Evolutionary conservation across 2,329 filamentous ascomycete genomes (phyloP).

Genomic region (Penicillium nordicum): DNA sequence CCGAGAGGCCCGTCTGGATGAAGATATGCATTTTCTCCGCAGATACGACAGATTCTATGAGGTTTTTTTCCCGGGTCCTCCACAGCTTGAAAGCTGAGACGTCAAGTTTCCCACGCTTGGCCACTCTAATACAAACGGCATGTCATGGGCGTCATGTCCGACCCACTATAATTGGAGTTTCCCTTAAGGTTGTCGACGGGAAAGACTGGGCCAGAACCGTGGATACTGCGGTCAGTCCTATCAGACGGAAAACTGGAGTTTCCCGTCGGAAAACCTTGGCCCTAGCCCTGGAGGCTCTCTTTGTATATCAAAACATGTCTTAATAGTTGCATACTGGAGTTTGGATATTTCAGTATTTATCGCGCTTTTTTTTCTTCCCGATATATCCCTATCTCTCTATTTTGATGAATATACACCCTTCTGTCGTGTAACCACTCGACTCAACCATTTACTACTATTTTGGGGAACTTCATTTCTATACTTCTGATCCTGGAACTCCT

Average conservation of each 20-base stretch:
- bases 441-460: constrained; percentile 12
- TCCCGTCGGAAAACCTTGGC: constrained; percentile 34
- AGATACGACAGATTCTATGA: constrained; percentile 17
- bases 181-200: constrained; percentile 33
- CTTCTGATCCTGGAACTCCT: constrained; percentile 7
- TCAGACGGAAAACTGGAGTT: constrained; percentile 35
- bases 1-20: constrained; percentile 10
- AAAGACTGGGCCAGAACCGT: constrained; percentile 26
- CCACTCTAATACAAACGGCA: constrained; percentile 11
- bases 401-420: constrained; percentile 10
- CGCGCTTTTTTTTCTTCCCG: neutral
- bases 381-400: constrained; percentile 4
- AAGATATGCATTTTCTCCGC: constrained; percentile 23
- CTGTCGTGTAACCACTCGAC: constrained; percentile 11
- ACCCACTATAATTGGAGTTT: constrained; percentile 19
- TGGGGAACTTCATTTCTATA: constrained; percentile 8
- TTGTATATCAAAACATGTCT: constrained; percentile 35
- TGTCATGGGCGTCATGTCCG: constrained; percentile 23
- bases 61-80: constrained; percentile 21
- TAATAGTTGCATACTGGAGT: constrained; percentile 25
- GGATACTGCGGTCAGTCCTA: constrained; percentile 10
- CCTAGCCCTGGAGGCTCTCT: constrained; percentile 13
- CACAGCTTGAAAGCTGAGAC: constrained; percentile 17
- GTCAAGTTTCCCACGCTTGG: constrained; percentile 18
- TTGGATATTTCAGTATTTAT: constrained; percentile 14